Conservation (phyloP, 352 stramenopile genomes). For the Pythium plurisporium region DNA sequence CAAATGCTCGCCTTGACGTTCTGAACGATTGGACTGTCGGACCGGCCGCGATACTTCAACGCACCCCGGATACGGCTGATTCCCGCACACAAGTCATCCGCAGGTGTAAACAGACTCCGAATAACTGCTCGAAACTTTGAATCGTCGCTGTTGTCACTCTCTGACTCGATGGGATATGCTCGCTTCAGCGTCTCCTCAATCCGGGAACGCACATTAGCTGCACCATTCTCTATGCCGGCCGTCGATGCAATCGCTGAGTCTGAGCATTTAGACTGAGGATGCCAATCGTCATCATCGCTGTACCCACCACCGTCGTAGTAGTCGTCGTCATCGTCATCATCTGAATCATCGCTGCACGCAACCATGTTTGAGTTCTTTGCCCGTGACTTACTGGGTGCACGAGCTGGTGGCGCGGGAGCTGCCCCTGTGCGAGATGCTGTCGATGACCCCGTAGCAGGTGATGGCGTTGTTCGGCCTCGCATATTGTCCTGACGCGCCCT, state of each 20-base stretch:
- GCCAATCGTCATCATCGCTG: slow-evolving; percentile 26
- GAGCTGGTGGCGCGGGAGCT: not conserved
- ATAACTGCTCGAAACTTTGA: slow-evolving; percentile 61
- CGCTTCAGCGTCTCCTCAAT: slow-evolving; percentile 33
- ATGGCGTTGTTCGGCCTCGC: not conserved
- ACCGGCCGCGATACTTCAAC: slow-evolving; percentile 55
- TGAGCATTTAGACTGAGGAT: slow-evolving; percentile 7
- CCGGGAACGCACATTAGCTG: slow-evolving; percentile 1
- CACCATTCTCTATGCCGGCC: not conserved
- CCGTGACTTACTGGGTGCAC: not conserved
- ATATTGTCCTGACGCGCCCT: not conserved
- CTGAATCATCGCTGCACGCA: slow-evolving; percentile 58
- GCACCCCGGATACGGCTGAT: slow-evolving; percentile 51
- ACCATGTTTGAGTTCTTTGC: slow-evolving; percentile 33
- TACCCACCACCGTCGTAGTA: slow-evolving; percentile 21
- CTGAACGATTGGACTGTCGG: slow-evolving; percentile 41
- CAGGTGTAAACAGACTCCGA: slow-evolving; percentile 67
- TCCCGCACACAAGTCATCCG: slow-evolving; percentile 53
- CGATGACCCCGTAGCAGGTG: not conserved
- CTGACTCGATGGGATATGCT: slow-evolving; percentile 46
- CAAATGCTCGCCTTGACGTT: slow-evolving; percentile 71
- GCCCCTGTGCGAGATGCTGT: not conserved
- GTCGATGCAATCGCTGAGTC: not conserved
- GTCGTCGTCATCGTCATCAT: slow-evolving; percentile 44
- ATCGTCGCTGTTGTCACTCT: slow-evolving; percentile 40